phyloP scores from a whole-genome alignment of 2,329 filamentous ascomycete genomes.

The Penicillium decumbens region DNA sequence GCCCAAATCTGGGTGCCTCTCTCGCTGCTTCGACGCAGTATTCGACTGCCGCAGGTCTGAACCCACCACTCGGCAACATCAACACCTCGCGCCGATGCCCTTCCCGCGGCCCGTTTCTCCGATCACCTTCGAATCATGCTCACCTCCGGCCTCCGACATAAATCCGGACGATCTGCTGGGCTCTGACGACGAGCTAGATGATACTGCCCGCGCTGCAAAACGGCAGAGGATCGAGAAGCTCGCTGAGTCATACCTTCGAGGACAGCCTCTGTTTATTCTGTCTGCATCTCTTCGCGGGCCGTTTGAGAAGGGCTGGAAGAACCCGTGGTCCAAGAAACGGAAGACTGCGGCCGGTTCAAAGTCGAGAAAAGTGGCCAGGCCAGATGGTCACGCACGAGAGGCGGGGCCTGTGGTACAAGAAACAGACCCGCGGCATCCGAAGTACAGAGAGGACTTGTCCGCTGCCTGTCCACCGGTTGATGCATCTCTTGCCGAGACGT shows the following conservation, averaged over 20 bases:
- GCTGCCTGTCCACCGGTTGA: background rate
- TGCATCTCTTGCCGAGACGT: background rate
- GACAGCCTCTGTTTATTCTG: constrained; percentile 43
- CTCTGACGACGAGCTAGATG: constrained; percentile 41
- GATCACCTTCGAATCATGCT: constrained; percentile 34
- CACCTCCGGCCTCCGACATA: constrained; percentile 22
- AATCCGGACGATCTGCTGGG: constrained; percentile 28
- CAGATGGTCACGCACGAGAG: background rate
- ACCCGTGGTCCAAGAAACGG: constrained; percentile 42
- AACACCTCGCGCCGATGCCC: constrained; percentile 28
- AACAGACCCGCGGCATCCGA: constrained; percentile 25
- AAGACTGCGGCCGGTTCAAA: background rate
- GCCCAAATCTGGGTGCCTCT: background rate
- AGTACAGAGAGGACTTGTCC: constrained; percentile 15
- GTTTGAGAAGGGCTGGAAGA: constrained; percentile 43
- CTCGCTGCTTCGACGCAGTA: constrained; percentile 20
- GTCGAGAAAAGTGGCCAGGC: background rate
- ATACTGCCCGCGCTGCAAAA: constrained; percentile 33
- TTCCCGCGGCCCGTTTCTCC: constrained; percentile 31
- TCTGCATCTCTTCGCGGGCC: constrained; percentile 45
- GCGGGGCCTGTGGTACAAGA: constrained; percentile 25
- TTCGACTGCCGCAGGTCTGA: constrained; percentile 17
- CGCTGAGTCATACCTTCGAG: constrained; percentile 41
- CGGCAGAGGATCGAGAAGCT: constrained; percentile 42
- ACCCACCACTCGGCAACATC: background rate